Evolutionary conservation across 2,329 filamentous ascomycete species (phyloP), one percentile per base, ranked within the genome.

Genomic region (Myriosclerotinia duriaeana): DNA sequence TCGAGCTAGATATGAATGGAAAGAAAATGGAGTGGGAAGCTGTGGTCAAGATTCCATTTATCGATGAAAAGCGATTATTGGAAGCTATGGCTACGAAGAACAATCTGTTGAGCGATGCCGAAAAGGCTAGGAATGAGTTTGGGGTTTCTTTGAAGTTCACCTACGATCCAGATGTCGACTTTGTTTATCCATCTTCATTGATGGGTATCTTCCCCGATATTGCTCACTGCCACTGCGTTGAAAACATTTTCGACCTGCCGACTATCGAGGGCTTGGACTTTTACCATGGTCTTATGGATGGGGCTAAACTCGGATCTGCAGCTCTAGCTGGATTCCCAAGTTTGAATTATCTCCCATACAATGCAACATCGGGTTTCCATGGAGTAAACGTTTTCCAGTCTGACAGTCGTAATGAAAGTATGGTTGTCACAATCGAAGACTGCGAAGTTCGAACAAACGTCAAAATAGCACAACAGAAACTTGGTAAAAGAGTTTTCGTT

Each of bases 1-100:
- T 99, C 74, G 92, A 96, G 71, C 83, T 99, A 52, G 96, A 99
- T 77, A 98, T 99, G 95, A 98, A 99, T 73, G 96, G 95, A 68
- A 99, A 99, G 82, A 99, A 97, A 81, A 96, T 97, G 90, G 96
- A 99, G 70, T 99, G 95, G 95, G 95, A 99, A 77, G 95, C 95
- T 38, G 94, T 99, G 48, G 93, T 99, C 71, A 99, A 98, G 79
- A 99, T 99, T 75, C 95, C 95, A 0, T 99, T 99, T 79, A 99
- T 99, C 70, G 92, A 99, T 67, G 94, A 99, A 77, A 87, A 89
- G 73, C 87, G 95, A 36, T 82, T 99, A 2, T 82, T 99, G 65
- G 80, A 83, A 48, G 95, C 94, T 9, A 97, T 99, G 91, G 89
- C 84, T 20, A 88, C 93, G 8, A 93, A 89, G 76, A 93, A 98